Evolutionary conservation across 2,329 filamentous ascomycete species (phyloP).

Genomic region (Akanthomyces lecanii): DNA sequence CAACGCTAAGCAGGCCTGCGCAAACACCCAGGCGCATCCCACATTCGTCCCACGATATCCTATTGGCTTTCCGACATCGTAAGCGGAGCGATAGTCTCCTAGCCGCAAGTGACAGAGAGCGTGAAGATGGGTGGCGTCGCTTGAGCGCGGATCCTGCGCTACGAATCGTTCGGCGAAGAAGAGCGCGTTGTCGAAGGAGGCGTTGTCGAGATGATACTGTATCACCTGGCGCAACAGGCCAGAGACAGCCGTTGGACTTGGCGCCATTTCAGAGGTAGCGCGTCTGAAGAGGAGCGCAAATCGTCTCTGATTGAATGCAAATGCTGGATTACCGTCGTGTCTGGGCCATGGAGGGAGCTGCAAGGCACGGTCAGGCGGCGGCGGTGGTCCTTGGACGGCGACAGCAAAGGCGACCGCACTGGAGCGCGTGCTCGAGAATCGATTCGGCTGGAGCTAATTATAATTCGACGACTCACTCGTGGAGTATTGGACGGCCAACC

Average conservation of each 20-base stretch:
- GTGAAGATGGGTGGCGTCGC: constrained; percentile 78
- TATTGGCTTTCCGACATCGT: constrained; percentile 71
- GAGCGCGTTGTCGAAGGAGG: constrained; percentile 81
- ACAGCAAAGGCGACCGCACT: not conserved
- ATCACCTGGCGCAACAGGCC: constrained; percentile 56
- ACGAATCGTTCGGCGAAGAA: constrained; percentile 87
- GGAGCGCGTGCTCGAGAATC: not conserved
- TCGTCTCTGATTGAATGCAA: not conserved
- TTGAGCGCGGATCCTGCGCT: constrained; percentile 76
- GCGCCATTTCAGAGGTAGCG: constrained; percentile 43
- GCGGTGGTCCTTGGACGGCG: not conserved
- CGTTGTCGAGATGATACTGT: constrained; percentile 79
- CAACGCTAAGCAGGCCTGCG: constrained; percentile 78
- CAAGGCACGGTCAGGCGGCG: not conserved
- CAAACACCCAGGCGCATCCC: constrained; percentile 87
- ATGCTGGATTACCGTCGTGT: constrained; percentile 3
- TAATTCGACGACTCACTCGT: not conserved
- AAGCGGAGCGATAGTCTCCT: constrained; percentile 79
- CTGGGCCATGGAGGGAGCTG: constrained; percentile 7
- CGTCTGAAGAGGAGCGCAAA: constrained; percentile 6
- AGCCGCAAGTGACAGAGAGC: constrained; percentile 80
- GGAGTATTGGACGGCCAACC: not conserved
- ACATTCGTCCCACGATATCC: constrained; percentile 70
- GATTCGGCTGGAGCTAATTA: not conserved
- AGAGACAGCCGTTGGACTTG: constrained; percentile 46